Base-by-base conservation (phyloP, 1,284 basidiomycete species). In the Volvariella volvacea region DNA sequence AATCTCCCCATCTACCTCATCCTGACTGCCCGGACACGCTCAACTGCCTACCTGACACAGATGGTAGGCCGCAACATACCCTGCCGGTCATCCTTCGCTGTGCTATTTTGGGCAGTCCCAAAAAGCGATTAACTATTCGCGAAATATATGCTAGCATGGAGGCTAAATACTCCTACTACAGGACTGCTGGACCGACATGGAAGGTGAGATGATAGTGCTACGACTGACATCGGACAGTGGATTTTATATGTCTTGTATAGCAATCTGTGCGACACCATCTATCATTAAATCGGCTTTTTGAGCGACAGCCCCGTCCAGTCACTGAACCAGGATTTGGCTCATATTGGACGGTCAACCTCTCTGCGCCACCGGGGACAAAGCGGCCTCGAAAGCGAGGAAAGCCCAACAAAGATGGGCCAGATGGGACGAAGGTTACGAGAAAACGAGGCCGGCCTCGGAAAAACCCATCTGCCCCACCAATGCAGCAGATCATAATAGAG, bases 101-200 rank as follows among this genome's bases (percentile, higher is more conserved):
- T 56, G 83, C 85, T 22, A 88, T 88, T 53, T 67, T 88, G 42
- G 86, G 85, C 31, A 85, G 83, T 57, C 70, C 77, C 6, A 76
- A 78, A 52, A 77, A 80, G 55, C 75, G 83, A n/a, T 66, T 88
- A 21, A 88, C 85, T 14, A 88, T 88, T 53, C 71, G 86, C 41
- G 85, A 88, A 54, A 88, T 88, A 45, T 88, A 88, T 54, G 81
- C 82, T 7, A 80, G 83, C 9, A 88, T 88, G 83, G 86, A 88
- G 65, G 71, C 73, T 33, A 88, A 88, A 61, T 88, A 88, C 55
- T 73, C 74, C 7, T 88, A 86, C 56, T 88, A 86, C 62, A 78
- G 73, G 60, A 81, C 76, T 10, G 83, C 86, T 25, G 85, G 85
- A 31, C 74, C 79, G 25, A 85, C 86, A 8, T 88, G 85, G 85